Percentiles rank a stretch among this genome's conserved stretches.
Conservation (phyloP, 2,329 filamentous ascomycete species). For the Penicillium janthinellum region DNA sequence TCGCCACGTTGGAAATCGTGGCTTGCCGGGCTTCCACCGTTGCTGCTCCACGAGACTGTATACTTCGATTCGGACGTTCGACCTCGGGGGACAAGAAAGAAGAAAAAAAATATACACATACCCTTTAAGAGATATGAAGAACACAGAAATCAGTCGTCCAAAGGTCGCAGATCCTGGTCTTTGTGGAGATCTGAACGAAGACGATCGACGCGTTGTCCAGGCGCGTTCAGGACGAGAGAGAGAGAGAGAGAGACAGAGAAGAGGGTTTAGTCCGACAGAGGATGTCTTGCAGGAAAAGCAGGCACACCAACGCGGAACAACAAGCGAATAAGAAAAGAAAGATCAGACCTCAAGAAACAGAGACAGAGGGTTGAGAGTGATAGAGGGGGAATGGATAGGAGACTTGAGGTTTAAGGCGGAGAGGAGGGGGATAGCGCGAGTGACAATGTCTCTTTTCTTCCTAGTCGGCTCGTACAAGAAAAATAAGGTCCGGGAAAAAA, state of each 20-base stretch:
- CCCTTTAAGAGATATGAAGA: neutral
- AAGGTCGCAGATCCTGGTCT: neutral
- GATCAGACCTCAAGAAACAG: neutral
- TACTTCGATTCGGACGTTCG: neutral
- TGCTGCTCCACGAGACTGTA: conserved; percentile 2
- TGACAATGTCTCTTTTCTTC: neutral
- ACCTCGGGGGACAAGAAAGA: neutral
- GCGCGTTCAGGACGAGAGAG: neutral
- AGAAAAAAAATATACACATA: too few relatives aligned
- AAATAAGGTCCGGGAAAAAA: neutral
- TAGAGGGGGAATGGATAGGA: neutral
- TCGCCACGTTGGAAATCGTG: conserved; percentile 25
- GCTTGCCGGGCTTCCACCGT: conserved; percentile 11
- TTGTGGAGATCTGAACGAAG: neutral
- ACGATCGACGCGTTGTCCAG: conserved; percentile 11
- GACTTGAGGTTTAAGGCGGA: conserved; percentile 2
- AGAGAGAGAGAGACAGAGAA: conserved; percentile 1
- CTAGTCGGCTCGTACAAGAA: neutral
- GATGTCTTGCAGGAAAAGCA: conserved; percentile 44
- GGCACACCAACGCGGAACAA: conserved; percentile 33
- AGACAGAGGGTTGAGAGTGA: neutral
- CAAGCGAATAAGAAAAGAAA: conserved; percentile 10
- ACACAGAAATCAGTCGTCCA: neutral
- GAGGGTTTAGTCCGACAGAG: conserved; percentile 19
- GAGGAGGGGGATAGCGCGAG: neutral